Percentiles rank a stretch among this genome's conserved stretches.
phyloP scores from a whole-genome alignment of 148 eudicot species.

The Oxyria digyna region DNA sequence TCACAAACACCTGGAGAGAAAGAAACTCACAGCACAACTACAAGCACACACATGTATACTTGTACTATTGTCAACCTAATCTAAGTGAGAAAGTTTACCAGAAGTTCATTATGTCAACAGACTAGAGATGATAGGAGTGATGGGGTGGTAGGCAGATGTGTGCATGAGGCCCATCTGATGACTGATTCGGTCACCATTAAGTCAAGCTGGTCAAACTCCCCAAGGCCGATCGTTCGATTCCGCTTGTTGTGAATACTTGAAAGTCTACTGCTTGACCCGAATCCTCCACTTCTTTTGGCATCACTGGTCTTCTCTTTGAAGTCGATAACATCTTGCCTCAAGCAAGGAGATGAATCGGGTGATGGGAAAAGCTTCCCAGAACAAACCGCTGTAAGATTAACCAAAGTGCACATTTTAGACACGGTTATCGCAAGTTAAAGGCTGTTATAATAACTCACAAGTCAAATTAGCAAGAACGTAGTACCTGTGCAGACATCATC shows the following conservation, averaged over 20 bases:
- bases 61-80: constrained; percentile 3
- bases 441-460: neutral
- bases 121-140: constrained; percentile 76
- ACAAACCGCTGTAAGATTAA: constrained; percentile 8
- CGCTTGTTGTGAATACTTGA: constrained; percentile 58
- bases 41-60: neutral
- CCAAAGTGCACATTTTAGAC: neutral
- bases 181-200: constrained; percentile 57
- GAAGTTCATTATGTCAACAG: constrained; percentile 23
- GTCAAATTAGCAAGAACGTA: neutral
- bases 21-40: neutral
- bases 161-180: constrained; percentile 93
- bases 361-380: constrained; percentile 25
- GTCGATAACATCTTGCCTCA: constrained; percentile 17
- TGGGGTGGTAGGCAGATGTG: constrained; percentile 51
- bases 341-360: constrained; percentile 18
- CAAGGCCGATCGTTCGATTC: constrained; percentile 76
- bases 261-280: constrained; percentile 22
- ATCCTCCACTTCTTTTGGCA: constrained; percentile 31
- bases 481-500: constrained; percentile 2
- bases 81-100: constrained; percentile 2
- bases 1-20: no score
- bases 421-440: neutral
- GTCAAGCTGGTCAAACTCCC: constrained; percentile 69
- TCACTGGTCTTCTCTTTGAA: constrained; percentile 24